These are phyloP conservation scores for Cladosporium halotolerans DNA, from an alignment of 2,329 filamentous ascomycete genomes.

Conservation along the genomic window DNA sequence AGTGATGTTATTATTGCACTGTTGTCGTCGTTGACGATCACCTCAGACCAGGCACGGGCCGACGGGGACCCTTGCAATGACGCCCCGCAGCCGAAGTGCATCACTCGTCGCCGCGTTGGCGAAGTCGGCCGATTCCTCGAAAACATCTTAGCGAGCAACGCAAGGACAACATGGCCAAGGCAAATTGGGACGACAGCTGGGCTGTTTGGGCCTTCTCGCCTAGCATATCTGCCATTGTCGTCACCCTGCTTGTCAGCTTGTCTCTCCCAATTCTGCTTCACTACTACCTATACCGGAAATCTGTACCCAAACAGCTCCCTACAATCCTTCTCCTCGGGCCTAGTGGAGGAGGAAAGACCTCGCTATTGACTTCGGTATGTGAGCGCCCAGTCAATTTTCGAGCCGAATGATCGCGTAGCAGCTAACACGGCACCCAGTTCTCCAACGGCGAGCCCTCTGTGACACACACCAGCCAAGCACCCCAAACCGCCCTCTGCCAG, in stretches of 20 bases:
- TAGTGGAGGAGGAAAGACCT: slow-evolving; percentile 78
- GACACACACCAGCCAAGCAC: slow-evolving; percentile 59
- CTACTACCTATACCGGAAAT: slow-evolving; percentile 61
- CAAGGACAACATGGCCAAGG: neutral
- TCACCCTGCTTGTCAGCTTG: slow-evolving; percentile 66
- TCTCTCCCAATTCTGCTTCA: slow-evolving; percentile 73
- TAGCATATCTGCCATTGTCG: slow-evolving; percentile 47
- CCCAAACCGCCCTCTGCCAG: slow-evolving; percentile 50
- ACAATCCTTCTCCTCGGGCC: slow-evolving; percentile 78
- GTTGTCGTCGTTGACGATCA: neutral
- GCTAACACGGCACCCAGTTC: slow-evolving; percentile 29
- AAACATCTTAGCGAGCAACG: neutral
- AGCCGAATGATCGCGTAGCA: neutral
- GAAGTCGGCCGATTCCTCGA: neutral
- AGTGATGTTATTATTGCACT: neutral
- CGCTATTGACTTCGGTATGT: slow-evolving; percentile 69
- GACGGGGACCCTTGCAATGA: slow-evolving; percentile 5
- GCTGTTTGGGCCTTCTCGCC: slow-evolving; percentile 43
- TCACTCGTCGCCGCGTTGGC: neutral
- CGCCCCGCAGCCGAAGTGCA: slow-evolving; percentile 1
- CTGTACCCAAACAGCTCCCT: slow-evolving; percentile 57
- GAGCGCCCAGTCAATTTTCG: neutral
- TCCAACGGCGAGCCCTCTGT: slow-evolving; percentile 49
- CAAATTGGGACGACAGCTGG: slow-evolving; percentile 25
- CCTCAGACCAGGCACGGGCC: slow-evolving; percentile 5